These are phyloP conservation scores for Trametes gibbosa DNA, from an alignment of 768 basidiomycete species.

Conservation along the genomic window DNA sequence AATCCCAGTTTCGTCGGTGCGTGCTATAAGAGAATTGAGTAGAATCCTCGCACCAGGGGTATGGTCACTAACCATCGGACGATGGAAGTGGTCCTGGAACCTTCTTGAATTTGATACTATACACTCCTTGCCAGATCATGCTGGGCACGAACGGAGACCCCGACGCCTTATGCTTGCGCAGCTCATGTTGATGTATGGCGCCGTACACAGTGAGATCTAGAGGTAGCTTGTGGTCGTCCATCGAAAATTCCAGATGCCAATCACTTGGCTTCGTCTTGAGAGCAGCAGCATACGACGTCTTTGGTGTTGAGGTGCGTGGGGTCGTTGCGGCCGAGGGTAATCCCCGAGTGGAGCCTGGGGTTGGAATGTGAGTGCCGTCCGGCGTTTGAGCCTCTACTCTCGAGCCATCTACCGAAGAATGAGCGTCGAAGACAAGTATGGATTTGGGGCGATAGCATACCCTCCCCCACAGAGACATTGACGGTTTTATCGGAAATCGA, in stretches of 20 bases:
- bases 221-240: constrained; percentile 84
- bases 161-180: constrained; percentile 58
- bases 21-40: constrained; percentile 15
- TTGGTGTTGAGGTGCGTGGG: constrained; percentile 33
- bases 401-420: constrained; percentile 63
- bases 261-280: constrained; percentile 90
- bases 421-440: not conserved
- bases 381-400: constrained; percentile 95
- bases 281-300: constrained; percentile 89
- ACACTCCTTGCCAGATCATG: constrained; percentile 86
- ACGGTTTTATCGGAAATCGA: constrained; percentile 80
- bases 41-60: not conserved
- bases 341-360: constrained; percentile 63
- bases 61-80: constrained; percentile 52
- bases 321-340: constrained; percentile 33
- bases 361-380: constrained; percentile 91
- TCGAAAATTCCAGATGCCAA: constrained; percentile 95
- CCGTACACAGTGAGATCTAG: constrained; percentile 94
- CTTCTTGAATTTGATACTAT: constrained; percentile 92
- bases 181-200: constrained; percentile 90
- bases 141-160: constrained; percentile 56
- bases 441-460: constrained; percentile 32
- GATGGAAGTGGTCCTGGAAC: constrained; percentile 74
- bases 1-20: constrained; percentile 43
- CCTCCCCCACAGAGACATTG: constrained; percentile 77